phyloP scores from a whole-genome alignment of 2,329 filamentous ascomycete species.

The Fusarium paranaense region DNA sequence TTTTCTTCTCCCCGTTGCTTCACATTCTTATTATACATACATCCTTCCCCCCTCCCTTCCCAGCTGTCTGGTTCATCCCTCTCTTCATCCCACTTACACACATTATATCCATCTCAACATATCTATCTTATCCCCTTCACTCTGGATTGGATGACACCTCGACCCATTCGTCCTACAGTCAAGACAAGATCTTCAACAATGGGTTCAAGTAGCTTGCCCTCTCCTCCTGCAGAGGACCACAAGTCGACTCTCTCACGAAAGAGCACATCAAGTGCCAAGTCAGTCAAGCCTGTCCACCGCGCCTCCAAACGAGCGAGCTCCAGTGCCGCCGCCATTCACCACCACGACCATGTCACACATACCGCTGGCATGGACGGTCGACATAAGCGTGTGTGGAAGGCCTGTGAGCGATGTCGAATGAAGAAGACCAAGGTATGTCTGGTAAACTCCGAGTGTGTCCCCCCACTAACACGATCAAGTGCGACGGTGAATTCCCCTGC shows the following conservation, averaged over 20 bases:
- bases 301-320: conserved; percentile 63
- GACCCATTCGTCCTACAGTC: conserved; percentile 16
- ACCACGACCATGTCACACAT: conserved; percentile 52
- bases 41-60: conserved; percentile 21
- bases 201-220: conserved; percentile 62
- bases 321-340: conserved; percentile 49
- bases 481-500: conserved; percentile 74
- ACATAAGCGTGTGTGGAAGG: conserved; percentile 75
- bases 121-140: conserved; percentile 2
- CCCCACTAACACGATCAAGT: conserved; percentile 49
- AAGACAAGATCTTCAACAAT: conserved; percentile 50
- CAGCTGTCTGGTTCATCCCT: conserved; percentile 29
- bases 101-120: background rate
- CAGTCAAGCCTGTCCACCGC: conserved; percentile 63
- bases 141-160: conserved; percentile 22
- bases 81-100: conserved; percentile 34
- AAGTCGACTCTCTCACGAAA: conserved; percentile 53
- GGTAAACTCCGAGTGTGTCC: conserved; percentile 9
- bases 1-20: conserved; percentile 19
- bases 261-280: conserved; percentile 56
- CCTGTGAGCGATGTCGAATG: conserved; percentile 74
- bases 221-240: conserved; percentile 63
- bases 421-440: conserved; percentile 74
- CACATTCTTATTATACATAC: conserved; percentile 36
- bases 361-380: conserved; percentile 61